Conservation (phyloP, 2,329 filamentous ascomycete species). For the Cytospora chrysosperma region DNA sequence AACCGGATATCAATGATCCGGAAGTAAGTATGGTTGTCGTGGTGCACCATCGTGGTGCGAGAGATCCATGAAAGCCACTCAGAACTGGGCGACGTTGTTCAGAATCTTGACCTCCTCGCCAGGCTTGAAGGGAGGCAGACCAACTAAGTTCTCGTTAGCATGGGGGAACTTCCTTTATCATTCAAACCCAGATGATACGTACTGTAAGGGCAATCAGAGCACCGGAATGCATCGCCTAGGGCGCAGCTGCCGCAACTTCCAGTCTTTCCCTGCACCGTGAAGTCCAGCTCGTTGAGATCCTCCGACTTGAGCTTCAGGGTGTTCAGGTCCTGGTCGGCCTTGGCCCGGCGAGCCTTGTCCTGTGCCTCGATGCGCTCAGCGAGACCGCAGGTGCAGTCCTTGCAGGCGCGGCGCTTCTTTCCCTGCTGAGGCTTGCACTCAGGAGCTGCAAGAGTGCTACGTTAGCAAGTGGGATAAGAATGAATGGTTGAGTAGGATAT, state of each 20-base stretch:
- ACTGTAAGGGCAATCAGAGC: slow-evolving; percentile 52
- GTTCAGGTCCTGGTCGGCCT: slow-evolving; percentile 34
- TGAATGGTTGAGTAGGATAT: background rate
- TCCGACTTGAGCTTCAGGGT: slow-evolving; percentile 70
- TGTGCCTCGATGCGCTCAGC: slow-evolving; percentile 84
- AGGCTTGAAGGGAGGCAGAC: slow-evolving; percentile 92
- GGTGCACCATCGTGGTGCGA: background rate
- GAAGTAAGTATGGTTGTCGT: background rate
- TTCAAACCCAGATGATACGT: slow-evolving; percentile 27
- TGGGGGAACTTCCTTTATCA: background rate
- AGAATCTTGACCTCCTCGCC: slow-evolving; percentile 89
- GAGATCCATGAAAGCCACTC: slow-evolving; percentile 25
- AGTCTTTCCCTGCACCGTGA: slow-evolving; percentile 95
- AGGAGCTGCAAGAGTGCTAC: slow-evolving; percentile 51
- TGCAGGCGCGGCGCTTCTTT: slow-evolving; percentile 90
- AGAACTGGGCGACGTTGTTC: slow-evolving; percentile 84
- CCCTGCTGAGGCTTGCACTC: slow-evolving; percentile 86
- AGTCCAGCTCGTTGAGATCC: slow-evolving; percentile 88
- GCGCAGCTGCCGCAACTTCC: slow-evolving; percentile 94
- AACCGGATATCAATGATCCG: background rate
- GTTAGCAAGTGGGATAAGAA: slow-evolving; percentile 29
- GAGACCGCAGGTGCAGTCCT: slow-evolving; percentile 95
- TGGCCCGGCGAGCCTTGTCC: slow-evolving; percentile 51
- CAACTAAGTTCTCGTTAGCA: slow-evolving; percentile 44
- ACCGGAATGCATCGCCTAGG: slow-evolving; percentile 84